Percentiles rank a stretch among this genome's conserved stretches.
Evolutionary conservation across 345 rosid genomes (phyloP).

Genomic region (Noccaea caerulescens): DNA sequence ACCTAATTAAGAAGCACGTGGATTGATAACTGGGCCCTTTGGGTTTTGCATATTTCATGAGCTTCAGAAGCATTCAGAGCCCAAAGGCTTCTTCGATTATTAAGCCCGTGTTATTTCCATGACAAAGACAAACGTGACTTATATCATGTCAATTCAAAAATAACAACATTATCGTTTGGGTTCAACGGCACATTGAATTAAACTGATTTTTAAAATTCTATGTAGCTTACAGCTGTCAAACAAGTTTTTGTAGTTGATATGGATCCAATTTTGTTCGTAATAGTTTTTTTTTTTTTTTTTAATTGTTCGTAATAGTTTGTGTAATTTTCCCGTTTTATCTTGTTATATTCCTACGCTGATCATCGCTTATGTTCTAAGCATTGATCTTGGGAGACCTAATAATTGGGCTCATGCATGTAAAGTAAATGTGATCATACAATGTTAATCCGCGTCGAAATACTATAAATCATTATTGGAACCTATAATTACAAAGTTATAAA

Average conservation of each 20-base stretch:
- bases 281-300: too few relatives aligned
- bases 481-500: slow-evolving; percentile 23
- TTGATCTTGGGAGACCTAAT: slow-evolving; percentile 34
- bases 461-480: slow-evolving; percentile 1
- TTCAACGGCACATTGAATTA: background rate
- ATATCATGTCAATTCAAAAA: too few relatives aligned
- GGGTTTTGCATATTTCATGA: background rate
- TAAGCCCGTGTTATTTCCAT: background rate
- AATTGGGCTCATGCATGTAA: slow-evolving; percentile 17
- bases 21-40: background rate
- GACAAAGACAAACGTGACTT: background rate
- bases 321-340: slow-evolving; percentile 1
- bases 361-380: slow-evolving; percentile 18
- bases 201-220: background rate
- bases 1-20: background rate
- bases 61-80: background rate
- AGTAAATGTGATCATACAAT: slow-evolving; percentile 6
- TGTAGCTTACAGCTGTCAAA: background rate
- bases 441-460: slow-evolving; percentile 1
- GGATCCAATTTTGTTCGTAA: background rate
- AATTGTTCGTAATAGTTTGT: background rate
- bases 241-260: background rate
- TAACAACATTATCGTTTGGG: too few relatives aligned
- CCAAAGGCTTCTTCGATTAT: background rate
- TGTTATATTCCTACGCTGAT: background rate